Conservation (phyloP, 306 rosid genomes). For the Potentilla sterilis region DNA sequence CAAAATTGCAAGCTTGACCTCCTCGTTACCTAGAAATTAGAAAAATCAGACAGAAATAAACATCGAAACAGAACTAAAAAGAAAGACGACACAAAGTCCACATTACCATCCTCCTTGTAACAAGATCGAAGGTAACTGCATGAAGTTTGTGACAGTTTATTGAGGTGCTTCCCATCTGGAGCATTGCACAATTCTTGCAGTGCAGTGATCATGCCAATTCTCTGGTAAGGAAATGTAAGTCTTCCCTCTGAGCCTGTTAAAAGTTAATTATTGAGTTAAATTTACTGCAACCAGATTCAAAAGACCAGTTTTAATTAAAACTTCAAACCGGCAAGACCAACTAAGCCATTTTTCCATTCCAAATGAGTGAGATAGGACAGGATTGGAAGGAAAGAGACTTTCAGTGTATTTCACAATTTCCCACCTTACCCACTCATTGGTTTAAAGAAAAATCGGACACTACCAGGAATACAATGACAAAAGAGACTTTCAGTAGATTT, state of each 20-base stretch:
- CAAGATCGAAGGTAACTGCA: slow-evolving; percentile 73
- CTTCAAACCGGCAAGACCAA: not conserved
- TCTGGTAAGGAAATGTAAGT: slow-evolving; percentile 89
- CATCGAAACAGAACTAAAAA: not conserved
- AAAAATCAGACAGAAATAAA: slow-evolving; percentile 24
- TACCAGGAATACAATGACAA: slow-evolving; percentile 7
- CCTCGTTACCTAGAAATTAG: slow-evolving; percentile 77
- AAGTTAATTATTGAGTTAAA: slow-evolving; percentile 18
- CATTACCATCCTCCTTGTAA: slow-evolving; percentile 81
- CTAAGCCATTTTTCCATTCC: not conserved
- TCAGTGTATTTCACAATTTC: not conserved
- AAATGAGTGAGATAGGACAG: not conserved
- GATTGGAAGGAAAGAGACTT: not conserved
- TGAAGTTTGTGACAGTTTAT: slow-evolving; percentile 47
- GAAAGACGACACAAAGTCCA: slow-evolving; percentile 12
- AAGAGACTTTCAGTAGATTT: not conserved
- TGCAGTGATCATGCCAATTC: slow-evolving; percentile 81
- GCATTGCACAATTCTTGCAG: slow-evolving; percentile 75
- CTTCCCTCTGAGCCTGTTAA: slow-evolving; percentile 91
- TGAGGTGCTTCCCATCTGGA: slow-evolving; percentile 74
- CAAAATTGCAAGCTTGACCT: slow-evolving; percentile 75
- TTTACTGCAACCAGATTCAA: slow-evolving; percentile 25
- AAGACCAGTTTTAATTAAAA: slow-evolving; percentile 13
- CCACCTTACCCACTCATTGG: not conserved
- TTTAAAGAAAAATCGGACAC: not conserved